Evolutionary conservation across 306 rosid genomes (phyloP).

Genomic region (Erythrophleum fordii): DNA sequence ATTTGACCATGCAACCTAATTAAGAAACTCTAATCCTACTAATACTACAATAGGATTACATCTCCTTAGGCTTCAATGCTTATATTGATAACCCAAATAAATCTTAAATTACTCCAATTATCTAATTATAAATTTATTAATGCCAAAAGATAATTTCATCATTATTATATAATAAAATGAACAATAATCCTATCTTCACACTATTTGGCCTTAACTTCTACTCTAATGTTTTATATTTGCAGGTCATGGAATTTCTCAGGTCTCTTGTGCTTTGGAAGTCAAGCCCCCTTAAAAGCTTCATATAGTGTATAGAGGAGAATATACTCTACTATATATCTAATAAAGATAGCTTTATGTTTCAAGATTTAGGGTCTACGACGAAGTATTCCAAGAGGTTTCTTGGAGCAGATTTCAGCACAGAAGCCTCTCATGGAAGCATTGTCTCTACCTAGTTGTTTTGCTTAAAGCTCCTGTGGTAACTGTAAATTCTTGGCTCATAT

Average conservation of each 20-base stretch:
- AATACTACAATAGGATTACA: not conserved
- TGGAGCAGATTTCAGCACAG: constrained; percentile 46
- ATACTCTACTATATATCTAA: constrained; percentile 46
- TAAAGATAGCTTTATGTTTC: constrained; percentile 35
- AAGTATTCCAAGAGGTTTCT: constrained; percentile 48
- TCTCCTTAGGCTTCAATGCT: not conserved
- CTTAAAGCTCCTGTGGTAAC: constrained; percentile 49
- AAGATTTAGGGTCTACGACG: constrained; percentile 39
- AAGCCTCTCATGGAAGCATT: constrained; percentile 41
- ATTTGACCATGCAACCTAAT: not conserved
- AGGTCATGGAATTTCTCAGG: constrained; percentile 96
- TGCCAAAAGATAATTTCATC: not conserved
- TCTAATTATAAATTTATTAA: not conserved
- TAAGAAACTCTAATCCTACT: not conserved
- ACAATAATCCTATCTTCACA: not conserved
- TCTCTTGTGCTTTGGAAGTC: constrained; percentile 78
- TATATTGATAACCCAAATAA: not conserved
- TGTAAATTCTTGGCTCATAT: constrained; percentile 57
- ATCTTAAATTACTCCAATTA: not conserved
- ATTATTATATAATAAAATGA: not conserved
- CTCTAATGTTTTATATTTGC: constrained; percentile 25
- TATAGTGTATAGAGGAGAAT: constrained; percentile 51
- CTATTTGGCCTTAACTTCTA: constrained; percentile 12
- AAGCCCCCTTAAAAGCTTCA: constrained; percentile 55
- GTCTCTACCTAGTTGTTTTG: constrained; percentile 45